Base-by-base conservation (phyloP, 1,139 yeast species). In the Ogataea hybrid region DNA sequence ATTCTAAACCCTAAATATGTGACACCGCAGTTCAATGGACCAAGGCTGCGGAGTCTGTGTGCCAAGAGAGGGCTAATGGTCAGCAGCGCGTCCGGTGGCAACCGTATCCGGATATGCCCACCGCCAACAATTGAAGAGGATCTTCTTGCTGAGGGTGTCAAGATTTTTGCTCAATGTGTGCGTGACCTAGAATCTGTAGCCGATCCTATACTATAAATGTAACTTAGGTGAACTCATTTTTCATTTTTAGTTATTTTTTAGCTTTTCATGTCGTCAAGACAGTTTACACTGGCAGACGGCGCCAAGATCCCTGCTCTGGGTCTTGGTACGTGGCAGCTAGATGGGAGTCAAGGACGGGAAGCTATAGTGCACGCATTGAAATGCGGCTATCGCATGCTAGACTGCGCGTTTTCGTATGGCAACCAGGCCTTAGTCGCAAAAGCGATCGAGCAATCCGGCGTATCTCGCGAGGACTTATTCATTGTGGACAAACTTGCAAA, bases 401-500 rank as follows among this genome's bases (percentile, higher is more conserved):
- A 85, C 61, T 75, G 85, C 44, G 95, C 95, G 31, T 78, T 77
- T 39, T 71, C 75, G 41, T 84, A 84, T 64, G 68, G 67, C 18
- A 84, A 84, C 57, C 89, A 84, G 58, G 78, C 65, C 27, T 73
- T 69, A 39, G 85, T 86, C 40, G 95, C 95, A 29, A 63, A 59
- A 45, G 81, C 79, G 35, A 76, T 84, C 59, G 77, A 67, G 49
- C 80, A 82, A 38, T 74, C 54, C 3, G 49, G 52, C 7, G 33
- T 52, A 10, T 22, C 32, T 5, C 43, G 96, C 59, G 75, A 74
- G 39, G 84, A 87, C 38, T 57, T 85, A 45, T 87, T 81, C 52
- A 65, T 88, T 51, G 85, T 94, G 54, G 84, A 95, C 54, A 88
- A 87, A 63, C 70, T 86, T 50, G 80, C 87, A 81, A 41, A 42